Evolutionary conservation across 768 basidiomycete genomes (phyloP).

Genomic region (Lactarius sp.): DNA sequence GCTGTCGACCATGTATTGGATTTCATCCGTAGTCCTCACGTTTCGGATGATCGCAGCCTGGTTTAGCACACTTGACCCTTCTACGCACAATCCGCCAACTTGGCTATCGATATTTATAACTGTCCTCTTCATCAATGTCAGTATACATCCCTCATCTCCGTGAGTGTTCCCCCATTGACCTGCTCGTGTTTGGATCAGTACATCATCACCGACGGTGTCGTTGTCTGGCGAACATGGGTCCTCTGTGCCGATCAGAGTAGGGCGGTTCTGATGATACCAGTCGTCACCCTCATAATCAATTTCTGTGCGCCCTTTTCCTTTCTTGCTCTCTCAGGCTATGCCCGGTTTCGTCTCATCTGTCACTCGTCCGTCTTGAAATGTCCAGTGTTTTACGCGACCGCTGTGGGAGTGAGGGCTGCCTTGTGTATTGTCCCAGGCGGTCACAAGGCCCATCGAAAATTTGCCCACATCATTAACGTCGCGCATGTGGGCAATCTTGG

Average conservation of each 20-base stretch:
- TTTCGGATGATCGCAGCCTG: not conserved
- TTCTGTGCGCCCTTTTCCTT: not conserved
- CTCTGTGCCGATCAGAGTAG: not conserved
- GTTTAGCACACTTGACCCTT: not conserved
- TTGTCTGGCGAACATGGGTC: constrained; percentile 18
- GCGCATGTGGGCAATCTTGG: not conserved
- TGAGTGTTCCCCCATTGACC: not conserved
- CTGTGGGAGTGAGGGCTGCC: not conserved
- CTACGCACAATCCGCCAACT: not conserved
- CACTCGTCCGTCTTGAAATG: not conserved
- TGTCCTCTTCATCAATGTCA: constrained; percentile 6
- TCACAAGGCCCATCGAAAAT: too few relatives aligned
- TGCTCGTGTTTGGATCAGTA: not conserved
- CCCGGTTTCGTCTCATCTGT: not conserved
- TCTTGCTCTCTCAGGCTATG: not conserved
- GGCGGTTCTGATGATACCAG: not conserved
- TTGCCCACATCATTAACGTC: not conserved
- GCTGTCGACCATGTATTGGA: constrained; percentile 7
- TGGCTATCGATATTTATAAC: constrained; percentile 5
- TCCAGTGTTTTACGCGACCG: not conserved
- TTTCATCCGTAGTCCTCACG: not conserved
- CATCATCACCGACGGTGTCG: constrained; percentile 12
- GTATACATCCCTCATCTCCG: not conserved
- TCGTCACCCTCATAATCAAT: constrained; percentile 1
- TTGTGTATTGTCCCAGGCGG: not conserved